A percentile compares a stretch with the other conserved stretches of the same genome.
Conservation (phyloP, 352 stramenopile genomes). For the Globisporangium megalacanthum region DNA sequence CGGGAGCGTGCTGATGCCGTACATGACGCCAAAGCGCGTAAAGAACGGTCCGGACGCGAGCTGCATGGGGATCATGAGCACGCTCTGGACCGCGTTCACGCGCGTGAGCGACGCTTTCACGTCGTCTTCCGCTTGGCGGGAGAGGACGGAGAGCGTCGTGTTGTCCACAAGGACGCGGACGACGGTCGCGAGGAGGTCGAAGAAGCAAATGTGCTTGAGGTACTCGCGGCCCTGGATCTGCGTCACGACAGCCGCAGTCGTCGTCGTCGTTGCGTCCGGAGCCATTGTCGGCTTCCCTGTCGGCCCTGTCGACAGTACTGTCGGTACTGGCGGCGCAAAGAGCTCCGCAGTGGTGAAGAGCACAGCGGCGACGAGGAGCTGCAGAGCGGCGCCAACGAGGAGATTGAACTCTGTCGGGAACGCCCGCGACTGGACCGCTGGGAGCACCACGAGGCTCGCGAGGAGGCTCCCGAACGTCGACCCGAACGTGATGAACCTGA, state of each 20-base stretch:
- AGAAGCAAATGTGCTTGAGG: conserved; percentile 85
- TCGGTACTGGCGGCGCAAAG: conserved; percentile 21
- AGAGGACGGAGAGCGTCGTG: conserved; percentile 70
- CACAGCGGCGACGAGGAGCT: conserved; percentile 54
- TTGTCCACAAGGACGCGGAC: conserved; percentile 82
- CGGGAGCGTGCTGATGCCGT: conserved; percentile 68
- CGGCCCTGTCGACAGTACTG: conserved; percentile 6
- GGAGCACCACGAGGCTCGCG: conserved; percentile 69
- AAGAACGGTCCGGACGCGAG: conserved; percentile 73
- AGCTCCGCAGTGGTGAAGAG: conserved; percentile 45
- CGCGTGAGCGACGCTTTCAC: conserved; percentile 69
- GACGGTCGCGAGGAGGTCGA: conserved; percentile 76
- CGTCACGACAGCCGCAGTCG: conserved; percentile 33
- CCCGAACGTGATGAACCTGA: conserved; percentile 76
- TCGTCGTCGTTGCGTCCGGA: conserved; percentile 9
- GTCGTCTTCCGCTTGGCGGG: conserved; percentile 50
- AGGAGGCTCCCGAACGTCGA: conserved; percentile 73
- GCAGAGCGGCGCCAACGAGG: conserved; percentile 40
- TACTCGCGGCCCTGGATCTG: conserved; percentile 75
- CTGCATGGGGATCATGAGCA: conserved; percentile 86
- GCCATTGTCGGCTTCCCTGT: not conserved
- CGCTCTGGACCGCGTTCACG: conserved; percentile 82
- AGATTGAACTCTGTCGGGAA: conserved; percentile 73
- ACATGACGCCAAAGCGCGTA: conserved; percentile 83
- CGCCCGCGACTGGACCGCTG: conserved; percentile 36